These are phyloP conservation scores for Tetrahymena malaccensis DNA, from an alignment of 73 alveolate species.

Conservation along the genomic window DNA sequence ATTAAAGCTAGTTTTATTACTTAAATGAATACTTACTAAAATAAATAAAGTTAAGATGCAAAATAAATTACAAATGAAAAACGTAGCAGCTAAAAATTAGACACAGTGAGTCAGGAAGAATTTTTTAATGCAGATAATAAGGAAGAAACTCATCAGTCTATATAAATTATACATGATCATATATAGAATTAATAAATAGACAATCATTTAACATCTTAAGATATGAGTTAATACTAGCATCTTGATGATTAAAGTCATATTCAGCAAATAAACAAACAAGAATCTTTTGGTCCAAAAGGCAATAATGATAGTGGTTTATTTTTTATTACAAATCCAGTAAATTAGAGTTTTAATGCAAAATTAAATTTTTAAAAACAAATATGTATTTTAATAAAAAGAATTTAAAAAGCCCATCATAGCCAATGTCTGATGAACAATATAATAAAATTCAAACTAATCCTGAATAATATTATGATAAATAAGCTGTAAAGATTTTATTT, in stretches of 20 bases:
- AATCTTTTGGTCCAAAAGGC: neutral
- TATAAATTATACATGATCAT: neutral
- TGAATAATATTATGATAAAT: neutral
- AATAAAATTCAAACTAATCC: neutral
- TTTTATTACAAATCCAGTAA: neutral
- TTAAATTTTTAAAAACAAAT: neutral
- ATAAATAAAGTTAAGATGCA: neutral
- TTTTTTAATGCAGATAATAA: neutral
- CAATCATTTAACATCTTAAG: neutral
- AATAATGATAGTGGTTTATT: neutral
- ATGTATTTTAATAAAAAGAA: neutral
- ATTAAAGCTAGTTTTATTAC: too few relatives aligned
- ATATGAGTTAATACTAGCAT: too few relatives aligned
- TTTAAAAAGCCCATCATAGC: neutral
- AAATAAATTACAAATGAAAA: too few relatives aligned
- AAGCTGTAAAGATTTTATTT: neutral
- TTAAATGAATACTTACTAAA: neutral
- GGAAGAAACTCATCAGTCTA: neutral
- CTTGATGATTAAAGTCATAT: neutral
- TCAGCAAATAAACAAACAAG: neutral
- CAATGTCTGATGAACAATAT: neutral
- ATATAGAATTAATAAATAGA: neutral
- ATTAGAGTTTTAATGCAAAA: neutral
- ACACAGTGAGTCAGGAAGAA: neutral
- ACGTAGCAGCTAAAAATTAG: neutral